phyloP scores from a whole-genome alignment of 2,329 filamentous ascomycete species.

The Fusarium bactridioides region DNA sequence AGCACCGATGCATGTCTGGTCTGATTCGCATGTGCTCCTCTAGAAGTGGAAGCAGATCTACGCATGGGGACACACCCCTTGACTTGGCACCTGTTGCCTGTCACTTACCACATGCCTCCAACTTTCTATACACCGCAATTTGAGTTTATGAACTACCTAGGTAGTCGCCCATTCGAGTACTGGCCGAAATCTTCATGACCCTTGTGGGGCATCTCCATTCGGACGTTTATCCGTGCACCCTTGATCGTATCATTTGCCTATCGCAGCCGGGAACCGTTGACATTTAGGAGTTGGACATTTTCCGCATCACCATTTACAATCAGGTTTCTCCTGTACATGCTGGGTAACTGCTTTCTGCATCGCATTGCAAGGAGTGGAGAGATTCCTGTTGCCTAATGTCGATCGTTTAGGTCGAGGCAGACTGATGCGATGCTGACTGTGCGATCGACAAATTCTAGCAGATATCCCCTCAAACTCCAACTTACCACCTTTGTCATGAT shows the following conservation, averaged over 20 bases:
- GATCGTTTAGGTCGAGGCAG: not conserved
- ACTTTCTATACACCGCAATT: slow-evolving; percentile 24
- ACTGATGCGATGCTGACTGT: slow-evolving; percentile 14
- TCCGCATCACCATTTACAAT: not conserved
- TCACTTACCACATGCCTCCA: not conserved
- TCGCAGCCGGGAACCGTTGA: not conserved
- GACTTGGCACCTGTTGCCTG: slow-evolving; percentile 3
- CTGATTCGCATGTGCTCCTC: slow-evolving; percentile 25
- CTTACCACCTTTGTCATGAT: not conserved
- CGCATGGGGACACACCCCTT: slow-evolving; percentile 6
- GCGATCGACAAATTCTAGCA: not conserved
- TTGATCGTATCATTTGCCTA: not conserved
- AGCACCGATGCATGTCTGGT: slow-evolving; percentile 24
- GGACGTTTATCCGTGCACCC: slow-evolving; percentile 6
- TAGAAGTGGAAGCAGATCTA: slow-evolving; percentile 29
- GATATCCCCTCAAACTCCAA: not conserved
- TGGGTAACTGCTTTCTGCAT: not conserved
- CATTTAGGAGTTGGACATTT: not conserved
- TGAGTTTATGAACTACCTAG: not conserved
- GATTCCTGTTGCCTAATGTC: not conserved
- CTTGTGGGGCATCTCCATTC: slow-evolving; percentile 1
- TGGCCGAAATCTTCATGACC: not conserved
- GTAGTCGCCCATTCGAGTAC: not conserved
- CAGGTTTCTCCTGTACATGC: not conserved
- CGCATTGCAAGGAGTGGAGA: not conserved